These are phyloP conservation scores for Phragmites australis DNA, from an alignment of 176 grass and related monocot genomes.

Conservation along the genomic window DNA sequence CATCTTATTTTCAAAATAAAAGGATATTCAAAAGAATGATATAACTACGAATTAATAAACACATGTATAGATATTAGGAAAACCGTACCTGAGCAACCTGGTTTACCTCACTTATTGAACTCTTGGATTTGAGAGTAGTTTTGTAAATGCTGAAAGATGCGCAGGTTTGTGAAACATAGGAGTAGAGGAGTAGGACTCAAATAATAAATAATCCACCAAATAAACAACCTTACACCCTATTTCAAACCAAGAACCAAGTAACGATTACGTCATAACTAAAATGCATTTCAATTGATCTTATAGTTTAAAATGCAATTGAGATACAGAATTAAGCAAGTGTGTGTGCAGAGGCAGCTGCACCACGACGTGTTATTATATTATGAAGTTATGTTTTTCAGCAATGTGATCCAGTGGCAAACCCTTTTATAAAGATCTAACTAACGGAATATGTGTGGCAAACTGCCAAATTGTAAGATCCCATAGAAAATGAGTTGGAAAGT, in stretches of 20 bases:
- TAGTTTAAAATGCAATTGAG: slow-evolving; percentile 27
- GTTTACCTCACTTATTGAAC: slow-evolving; percentile 78
- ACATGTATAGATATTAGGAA: slow-evolving; percentile 29
- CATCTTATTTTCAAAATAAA: slow-evolving; percentile 19
- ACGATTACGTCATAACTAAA: background rate
- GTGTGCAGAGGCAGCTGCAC: background rate
- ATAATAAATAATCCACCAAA: slow-evolving; percentile 40
- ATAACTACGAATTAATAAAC: background rate
- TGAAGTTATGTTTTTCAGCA: background rate
- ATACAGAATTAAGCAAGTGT: slow-evolving; percentile 9
- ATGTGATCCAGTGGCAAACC: background rate
- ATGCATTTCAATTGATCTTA: background rate
- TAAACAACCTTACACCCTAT: slow-evolving; percentile 3
- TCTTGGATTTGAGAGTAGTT: slow-evolving; percentile 67
- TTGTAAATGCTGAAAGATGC: slow-evolving; percentile 82
- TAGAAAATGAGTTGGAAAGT: slow-evolving; percentile 13
- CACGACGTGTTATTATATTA: background rate
- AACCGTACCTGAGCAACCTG: slow-evolving; percentile 88
- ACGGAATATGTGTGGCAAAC: background rate
- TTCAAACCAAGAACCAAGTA: slow-evolving; percentile 30
- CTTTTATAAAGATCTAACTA: background rate
- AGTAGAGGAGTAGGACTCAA: too few species aligned
- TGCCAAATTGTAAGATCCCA: background rate
- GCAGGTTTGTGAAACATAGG: too few species aligned
- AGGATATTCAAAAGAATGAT: slow-evolving; percentile 15